Conservation (phyloP, 352 stramenopile genomes). For the Phytophthora multivora region DNA sequence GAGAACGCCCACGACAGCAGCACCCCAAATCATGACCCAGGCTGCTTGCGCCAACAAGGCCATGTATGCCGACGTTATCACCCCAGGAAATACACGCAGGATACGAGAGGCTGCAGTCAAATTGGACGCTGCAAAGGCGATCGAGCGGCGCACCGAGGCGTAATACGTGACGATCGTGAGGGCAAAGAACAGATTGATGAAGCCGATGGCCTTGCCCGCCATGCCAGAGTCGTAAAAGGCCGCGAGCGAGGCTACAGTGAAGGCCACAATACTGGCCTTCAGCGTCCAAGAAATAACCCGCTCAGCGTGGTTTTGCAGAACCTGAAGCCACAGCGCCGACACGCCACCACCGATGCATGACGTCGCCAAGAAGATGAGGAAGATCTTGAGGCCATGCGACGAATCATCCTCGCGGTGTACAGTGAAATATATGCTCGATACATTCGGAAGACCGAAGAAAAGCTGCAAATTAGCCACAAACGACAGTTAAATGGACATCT, state of each 20-base stretch:
- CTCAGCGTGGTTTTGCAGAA: conserved; percentile 75
- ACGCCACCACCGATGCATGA: conserved; percentile 67
- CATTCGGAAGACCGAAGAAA: conserved; percentile 74
- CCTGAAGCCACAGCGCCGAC: conserved; percentile 76
- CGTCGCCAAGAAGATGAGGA: conserved; percentile 69
- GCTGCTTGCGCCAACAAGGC: conserved; percentile 61
- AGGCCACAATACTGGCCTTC: conserved; percentile 60
- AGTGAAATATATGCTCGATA: conserved; percentile 82
- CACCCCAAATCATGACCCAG: conserved; percentile 83
- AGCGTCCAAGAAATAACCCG: conserved; percentile 79
- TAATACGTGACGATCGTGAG: conserved; percentile 73
- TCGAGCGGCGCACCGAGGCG: conserved; percentile 55
- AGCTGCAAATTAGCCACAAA: conserved; percentile 41
- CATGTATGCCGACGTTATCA: conserved; percentile 70
- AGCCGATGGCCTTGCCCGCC: conserved; percentile 79
- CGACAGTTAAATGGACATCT: conserved; percentile 13
- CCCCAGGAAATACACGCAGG: conserved; percentile 73
- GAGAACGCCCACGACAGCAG: conserved; percentile 74
- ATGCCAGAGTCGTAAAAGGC: conserved; percentile 76
- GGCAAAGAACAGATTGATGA: conserved; percentile 84
- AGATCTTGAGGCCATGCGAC: conserved; percentile 79
- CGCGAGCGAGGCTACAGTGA: conserved; percentile 50
- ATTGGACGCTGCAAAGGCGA: conserved; percentile 84
- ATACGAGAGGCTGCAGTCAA: conserved; percentile 73
- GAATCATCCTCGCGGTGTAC: conserved; percentile 56